Conservation (phyloP, 148 eudicot genomes). For the Fallopia convolvulus region DNA sequence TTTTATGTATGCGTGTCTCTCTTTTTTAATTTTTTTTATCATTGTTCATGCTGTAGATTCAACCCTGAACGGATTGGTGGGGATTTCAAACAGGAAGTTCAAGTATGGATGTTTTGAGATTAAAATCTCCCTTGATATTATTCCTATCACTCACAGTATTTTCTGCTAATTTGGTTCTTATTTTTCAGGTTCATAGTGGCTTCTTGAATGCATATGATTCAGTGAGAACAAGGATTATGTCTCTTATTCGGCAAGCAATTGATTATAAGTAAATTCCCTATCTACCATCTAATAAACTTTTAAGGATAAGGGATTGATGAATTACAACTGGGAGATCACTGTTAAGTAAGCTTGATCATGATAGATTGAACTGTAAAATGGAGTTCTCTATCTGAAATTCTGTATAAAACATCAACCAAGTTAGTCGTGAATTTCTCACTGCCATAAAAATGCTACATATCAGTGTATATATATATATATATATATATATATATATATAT, state of each 20-base stretch:
- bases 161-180: not conserved
- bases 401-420: not conserved
- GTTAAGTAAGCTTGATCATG: not conserved
- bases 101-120: conserved; percentile 33
- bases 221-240: conserved; percentile 68
- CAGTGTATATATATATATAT: not conserved
- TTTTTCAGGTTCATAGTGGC: conserved; percentile 81
- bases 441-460: not conserved
- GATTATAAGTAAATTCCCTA: conserved; percentile 44
- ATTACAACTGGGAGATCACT: not conserved
- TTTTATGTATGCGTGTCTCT: not conserved
- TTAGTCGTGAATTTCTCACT: not conserved
- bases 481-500: not conserved
- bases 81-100: conserved; percentile 91
- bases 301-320: not conserved
- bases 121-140: not conserved
- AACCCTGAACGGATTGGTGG: conserved; percentile 97
- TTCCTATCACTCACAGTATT: not conserved
- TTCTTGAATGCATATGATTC: conserved; percentile 96
- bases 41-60: conserved; percentile 33
- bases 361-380: not conserved
- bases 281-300: not conserved
- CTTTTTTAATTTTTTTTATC: not conserved
- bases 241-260: conserved; percentile 61
- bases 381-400: not conserved